These are phyloP conservation scores for Arthrobotrys sinensis DNA, from an alignment of 2,329 filamentous ascomycete genomes.

Conservation along the genomic window DNA sequence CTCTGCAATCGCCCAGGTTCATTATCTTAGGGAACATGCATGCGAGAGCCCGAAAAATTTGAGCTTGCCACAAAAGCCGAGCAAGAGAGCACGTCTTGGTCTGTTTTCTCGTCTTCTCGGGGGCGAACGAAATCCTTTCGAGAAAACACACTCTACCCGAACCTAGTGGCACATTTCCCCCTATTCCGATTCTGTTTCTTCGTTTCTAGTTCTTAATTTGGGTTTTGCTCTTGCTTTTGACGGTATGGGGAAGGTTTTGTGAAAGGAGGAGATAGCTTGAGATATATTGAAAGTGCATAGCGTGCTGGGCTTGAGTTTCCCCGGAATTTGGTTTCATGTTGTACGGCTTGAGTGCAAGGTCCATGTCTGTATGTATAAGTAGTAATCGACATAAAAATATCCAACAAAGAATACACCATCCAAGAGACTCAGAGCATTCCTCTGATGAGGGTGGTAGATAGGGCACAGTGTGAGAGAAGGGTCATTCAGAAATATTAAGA, in stretches of 20 bases:
- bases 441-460: not conserved
- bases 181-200: not conserved
- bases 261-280: not conserved
- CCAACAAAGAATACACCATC: not conserved
- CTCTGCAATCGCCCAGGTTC: slow-evolving; percentile 43
- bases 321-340: slow-evolving; percentile 17
- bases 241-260: not conserved
- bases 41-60: slow-evolving; percentile 41
- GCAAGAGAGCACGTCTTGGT: slow-evolving; percentile 43
- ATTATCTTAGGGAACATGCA: slow-evolving; percentile 34
- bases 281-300: slow-evolving; percentile 8
- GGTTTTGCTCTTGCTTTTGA: not conserved
- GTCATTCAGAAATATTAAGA: slow-evolving; percentile 34
- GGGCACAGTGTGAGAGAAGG: not conserved
- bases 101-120: slow-evolving; percentile 48
- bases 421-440: not conserved
- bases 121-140: slow-evolving; percentile 20
- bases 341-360: not conserved
- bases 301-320: slow-evolving; percentile 25
- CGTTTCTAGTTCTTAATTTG: not conserved
- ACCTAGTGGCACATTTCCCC: not conserved
- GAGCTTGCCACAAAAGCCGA: slow-evolving; percentile 41
- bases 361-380: slow-evolving; percentile 15
- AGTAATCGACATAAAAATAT: slow-evolving; percentile 8
- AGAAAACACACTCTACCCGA: slow-evolving; percentile 12